Percentiles rank a stretch among this genome's conserved stretches.
These are phyloP conservation scores for Coemansia sp. DNA, from an alignment of 192 early-diverging fungal genomes.

Conservation along the genomic window DNA sequence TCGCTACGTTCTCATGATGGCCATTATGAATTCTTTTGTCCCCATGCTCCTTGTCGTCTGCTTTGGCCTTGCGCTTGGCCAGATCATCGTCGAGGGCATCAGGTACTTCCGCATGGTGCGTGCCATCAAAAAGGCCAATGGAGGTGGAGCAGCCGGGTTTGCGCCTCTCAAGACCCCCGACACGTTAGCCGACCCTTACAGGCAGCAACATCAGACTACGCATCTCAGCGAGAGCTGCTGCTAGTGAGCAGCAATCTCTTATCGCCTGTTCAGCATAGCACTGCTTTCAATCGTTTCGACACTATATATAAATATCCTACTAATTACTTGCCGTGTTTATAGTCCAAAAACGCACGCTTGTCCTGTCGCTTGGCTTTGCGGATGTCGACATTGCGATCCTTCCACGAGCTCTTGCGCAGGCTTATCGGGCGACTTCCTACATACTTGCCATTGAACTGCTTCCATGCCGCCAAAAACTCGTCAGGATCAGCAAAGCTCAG, in stretches of 20 bases:
- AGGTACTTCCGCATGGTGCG: conserved; percentile 38
- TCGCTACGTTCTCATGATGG: conserved; percentile 54
- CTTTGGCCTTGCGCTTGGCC: conserved; percentile 47
- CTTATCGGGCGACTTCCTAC: conserved; percentile 94
- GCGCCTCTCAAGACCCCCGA: conserved; percentile 17
- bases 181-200: conserved; percentile 8
- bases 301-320: background rate
- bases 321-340: conserved; percentile 25
- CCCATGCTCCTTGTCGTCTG: conserved; percentile 41
- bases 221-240: conserved; percentile 47
- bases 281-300: background rate
- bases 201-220: conserved; percentile 18
- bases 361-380: conserved; percentile 50
- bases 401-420: conserved; percentile 90
- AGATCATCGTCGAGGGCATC: conserved; percentile 44
- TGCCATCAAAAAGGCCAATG: conserved; percentile 13
- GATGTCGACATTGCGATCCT: conserved; percentile 83
- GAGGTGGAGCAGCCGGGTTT: conserved; percentile 1
- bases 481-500: conserved; percentile 87
- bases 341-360: conserved; percentile 43
- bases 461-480: conserved; percentile 91
- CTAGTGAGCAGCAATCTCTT: conserved; percentile 10
- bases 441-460: conserved; percentile 97
- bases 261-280: background rate
- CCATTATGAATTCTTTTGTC: conserved; percentile 41